A percentile compares a stretch with the other conserved stretches of the same genome.
Evolutionary conservation across 805 yeast species (phyloP).

Genomic region (Starmerella etchellsii): DNA sequence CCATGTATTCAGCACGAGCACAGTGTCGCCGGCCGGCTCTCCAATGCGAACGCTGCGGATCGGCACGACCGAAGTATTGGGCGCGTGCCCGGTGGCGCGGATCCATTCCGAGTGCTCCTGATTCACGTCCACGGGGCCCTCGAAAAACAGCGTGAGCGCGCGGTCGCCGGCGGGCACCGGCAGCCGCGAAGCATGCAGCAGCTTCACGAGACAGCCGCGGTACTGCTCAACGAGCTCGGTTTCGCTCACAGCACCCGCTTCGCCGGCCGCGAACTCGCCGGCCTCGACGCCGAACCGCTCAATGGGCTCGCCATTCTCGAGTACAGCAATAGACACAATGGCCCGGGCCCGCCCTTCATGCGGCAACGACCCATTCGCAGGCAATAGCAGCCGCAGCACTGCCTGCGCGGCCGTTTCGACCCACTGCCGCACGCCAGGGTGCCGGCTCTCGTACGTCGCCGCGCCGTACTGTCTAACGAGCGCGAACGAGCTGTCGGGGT

Average conservation of each 20-base stretch:
- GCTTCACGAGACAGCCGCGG: conserved; percentile 10
- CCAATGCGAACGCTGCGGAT: conserved; percentile 6
- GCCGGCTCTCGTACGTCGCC: conserved; percentile 34
- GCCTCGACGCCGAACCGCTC: conserved; percentile 33
- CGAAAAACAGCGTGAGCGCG: conserved; percentile 14
- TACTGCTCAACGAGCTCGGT: conserved; percentile 10
- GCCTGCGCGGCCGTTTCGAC: conserved; percentile 29
- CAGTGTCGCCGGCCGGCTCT: background rate
- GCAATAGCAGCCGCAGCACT: conserved; percentile 6
- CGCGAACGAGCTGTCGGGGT: conserved; percentile 40
- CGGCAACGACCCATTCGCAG: no score
- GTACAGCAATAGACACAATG: conserved; percentile 28
- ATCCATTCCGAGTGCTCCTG: background rate
- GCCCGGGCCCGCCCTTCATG: background rate
- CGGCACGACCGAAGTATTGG: conserved; percentile 25
- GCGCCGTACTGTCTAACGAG: conserved; percentile 33
- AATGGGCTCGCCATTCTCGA: conserved; percentile 26
- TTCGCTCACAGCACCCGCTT: conserved; percentile 1
- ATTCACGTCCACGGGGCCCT: conserved; percentile 7
- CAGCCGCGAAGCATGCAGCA: background rate
- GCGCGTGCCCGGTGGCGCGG: background rate
- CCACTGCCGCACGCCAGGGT: conserved; percentile 37
- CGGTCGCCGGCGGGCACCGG: conserved; percentile 1
- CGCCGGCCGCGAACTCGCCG: conserved; percentile 18
- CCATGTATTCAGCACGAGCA: conserved; percentile 25